A percentile compares a stretch with the other conserved stretches of the same genome.
Evolutionary conservation across 2,329 filamentous ascomycete genomes (phyloP).

Genomic region (Colletotrichum euphorbiae): DNA sequence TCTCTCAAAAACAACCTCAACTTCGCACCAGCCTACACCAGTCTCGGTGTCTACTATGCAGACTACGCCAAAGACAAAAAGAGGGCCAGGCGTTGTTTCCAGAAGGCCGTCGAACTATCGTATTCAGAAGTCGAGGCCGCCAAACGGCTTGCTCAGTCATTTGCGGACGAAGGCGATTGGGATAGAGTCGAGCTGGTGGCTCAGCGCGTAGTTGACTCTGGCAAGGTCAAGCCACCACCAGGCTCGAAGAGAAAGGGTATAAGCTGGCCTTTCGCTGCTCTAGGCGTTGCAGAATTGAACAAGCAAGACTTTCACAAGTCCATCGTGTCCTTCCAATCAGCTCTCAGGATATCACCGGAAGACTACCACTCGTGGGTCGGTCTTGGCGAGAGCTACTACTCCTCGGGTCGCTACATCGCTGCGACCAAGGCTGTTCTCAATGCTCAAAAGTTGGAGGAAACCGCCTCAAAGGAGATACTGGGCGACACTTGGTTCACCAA

Average conservation of each 20-base stretch:
- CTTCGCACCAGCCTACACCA: slow-evolving; percentile 91
- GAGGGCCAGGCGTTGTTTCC: slow-evolving; percentile 90
- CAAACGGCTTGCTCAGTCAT: slow-evolving; percentile 84
- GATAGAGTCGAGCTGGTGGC: slow-evolving; percentile 94
- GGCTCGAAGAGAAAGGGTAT: slow-evolving; percentile 93
- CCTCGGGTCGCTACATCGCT: slow-evolving; percentile 92
- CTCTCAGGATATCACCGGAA: slow-evolving; percentile 82
- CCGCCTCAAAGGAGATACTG: slow-evolving; percentile 51
- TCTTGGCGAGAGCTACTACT: slow-evolving; percentile 96
- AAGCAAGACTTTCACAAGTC: slow-evolving; percentile 91
- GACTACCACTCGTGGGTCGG: slow-evolving; percentile 98
- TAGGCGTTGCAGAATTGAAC: slow-evolving; percentile 94
- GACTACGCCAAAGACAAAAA: slow-evolving; percentile 91
- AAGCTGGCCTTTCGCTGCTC: slow-evolving; percentile 94
- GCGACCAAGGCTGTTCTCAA: slow-evolving; percentile 91
- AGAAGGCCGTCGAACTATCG: slow-evolving; percentile 95
- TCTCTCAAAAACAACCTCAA: slow-evolving; percentile 89
- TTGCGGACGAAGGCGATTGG: slow-evolving; percentile 94
- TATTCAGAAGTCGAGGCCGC: slow-evolving; percentile 87
- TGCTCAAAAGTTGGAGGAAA: slow-evolving; percentile 79
- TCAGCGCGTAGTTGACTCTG: slow-evolving; percentile 92
- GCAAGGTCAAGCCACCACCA: slow-evolving; percentile 87
- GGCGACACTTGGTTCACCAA: slow-evolving; percentile 93
- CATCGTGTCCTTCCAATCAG: slow-evolving; percentile 91
- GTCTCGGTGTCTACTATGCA: slow-evolving; percentile 88